phyloP scores from a whole-genome alignment of 805 yeast species.

The Wickerhamiella azymoides region DNA sequence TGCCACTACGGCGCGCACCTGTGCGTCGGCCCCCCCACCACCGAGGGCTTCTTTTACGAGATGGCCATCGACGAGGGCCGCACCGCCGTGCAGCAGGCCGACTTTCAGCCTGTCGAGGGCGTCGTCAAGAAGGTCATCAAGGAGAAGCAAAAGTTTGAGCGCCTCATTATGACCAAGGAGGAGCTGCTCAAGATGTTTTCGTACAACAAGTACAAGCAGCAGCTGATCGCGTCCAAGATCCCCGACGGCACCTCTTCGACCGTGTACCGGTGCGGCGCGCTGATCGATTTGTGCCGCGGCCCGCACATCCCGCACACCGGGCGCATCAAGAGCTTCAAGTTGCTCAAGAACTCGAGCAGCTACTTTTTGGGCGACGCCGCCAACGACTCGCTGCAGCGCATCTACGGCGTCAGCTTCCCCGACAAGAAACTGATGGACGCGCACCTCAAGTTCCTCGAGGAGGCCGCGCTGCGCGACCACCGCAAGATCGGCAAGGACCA shows the following conservation, averaged over 20 bases:
- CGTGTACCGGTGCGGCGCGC: constrained; percentile 94
- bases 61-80: constrained; percentile 73
- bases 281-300: constrained; percentile 93
- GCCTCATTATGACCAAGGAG: constrained; percentile 85
- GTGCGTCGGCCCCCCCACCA: constrained; percentile 91
- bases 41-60: constrained; percentile 95
- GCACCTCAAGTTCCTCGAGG: constrained; percentile 85
- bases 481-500: constrained; percentile 94
- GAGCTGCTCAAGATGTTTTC: constrained; percentile 82
- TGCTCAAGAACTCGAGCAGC: constrained; percentile 89
- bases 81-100: constrained; percentile 62
- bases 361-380: constrained; percentile 87
- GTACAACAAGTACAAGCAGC: constrained; percentile 91
- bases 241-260: constrained; percentile 95
- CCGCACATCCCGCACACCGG: constrained; percentile 98
- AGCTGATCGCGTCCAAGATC: constrained; percentile 70
- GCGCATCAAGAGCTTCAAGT: constrained; percentile 83
- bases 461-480: constrained; percentile 86
- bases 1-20: constrained; percentile 91
- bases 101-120: constrained; percentile 71
- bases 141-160: constrained; percentile 89
- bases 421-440: constrained; percentile 93
- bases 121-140: constrained; percentile 82
- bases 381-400: constrained; percentile 92
- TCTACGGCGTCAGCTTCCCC: constrained; percentile 97